Base-by-base conservation (phyloP, 352 stramenopile species). In the Phytophthora pini region DNA sequence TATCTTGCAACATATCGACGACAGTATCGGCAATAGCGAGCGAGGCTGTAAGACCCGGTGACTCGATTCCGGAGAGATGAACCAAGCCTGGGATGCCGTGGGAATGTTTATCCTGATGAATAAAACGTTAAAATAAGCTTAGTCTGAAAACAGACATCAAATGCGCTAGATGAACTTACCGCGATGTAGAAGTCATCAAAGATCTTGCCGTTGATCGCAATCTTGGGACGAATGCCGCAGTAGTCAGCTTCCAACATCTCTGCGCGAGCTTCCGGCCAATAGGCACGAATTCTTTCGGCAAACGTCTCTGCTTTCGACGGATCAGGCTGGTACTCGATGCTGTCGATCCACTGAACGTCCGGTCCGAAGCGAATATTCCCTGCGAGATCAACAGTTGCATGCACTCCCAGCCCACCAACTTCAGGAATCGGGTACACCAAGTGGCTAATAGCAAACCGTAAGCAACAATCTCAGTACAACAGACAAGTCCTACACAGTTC, bases 401-500 rank as follows among this genome's bases (percentile, higher is more conserved):
- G 97, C 0, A 99, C 89, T 32, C 97, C 97, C 10, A 99, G 83
- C 2, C 97, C 97, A 40, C 95, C 96, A 26, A 82, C 61, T 65
- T 99, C 95, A 32, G 97, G 97, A 13, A 99, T 87, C 27, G 97
- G 97, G 74, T 99, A 99, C 44, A 99, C 85, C 22, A 99, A 84
- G 36, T 90, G 87, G 22, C 84, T 92, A 59, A 5, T 38, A 13
- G 17, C 31, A 36, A 36, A 36, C 8, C 50, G 12, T 12, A 61
- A 24, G 45, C 49, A 5, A 51, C 0, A 27, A 29, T 52, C 4
- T 44, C 31, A 34, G 9, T 17, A 22, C 38, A 31, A 46, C 20
- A 44, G 43, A 32, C 43, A 49, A 20, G 2, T 46, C 17, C 9
- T 4, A 13, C 26, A 34, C 12, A 26, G 6, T 34, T 11, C 15